Evolutionary conservation across 768 basidiomycete species (phyloP), one percentile per base, ranked within the genome.

Genomic region (Tylopilus balloui): DNA sequence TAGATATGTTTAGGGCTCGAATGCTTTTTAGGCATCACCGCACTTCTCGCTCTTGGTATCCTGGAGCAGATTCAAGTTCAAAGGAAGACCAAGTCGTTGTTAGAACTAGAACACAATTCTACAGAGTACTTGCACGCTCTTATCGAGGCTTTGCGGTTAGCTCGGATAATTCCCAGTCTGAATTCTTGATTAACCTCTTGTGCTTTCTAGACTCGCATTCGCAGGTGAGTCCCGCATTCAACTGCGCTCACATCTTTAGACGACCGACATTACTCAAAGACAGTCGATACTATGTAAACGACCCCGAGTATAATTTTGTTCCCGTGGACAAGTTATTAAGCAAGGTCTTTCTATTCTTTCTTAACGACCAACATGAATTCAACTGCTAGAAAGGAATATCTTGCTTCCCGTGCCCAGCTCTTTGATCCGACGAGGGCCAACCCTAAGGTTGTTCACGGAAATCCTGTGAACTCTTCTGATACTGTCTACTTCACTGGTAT

Each of bases 401-500:
- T 98, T 6, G 73, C 78, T 5, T 75, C 78, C 24, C 80, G 96
- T 19, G 93, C 95, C 1, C 78, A 77, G 46, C 73, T 96, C 5
- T 89, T 97, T 63, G 71, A 96, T 58, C 75, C 89, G 0, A 52
- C 61, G 4, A 83, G 79, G 64, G 77, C 84, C 4, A 84, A 83
- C 52, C 79, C 80, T 0, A 64, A 78, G 21, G 77, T 94, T 37
- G 68, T 81, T 12, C 85, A 86, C 65, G 93, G 94, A 5, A 81
- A 83, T 52, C 93, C 92, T 1, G 74, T 83, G 23, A 80, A 86
- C 53, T 88, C 88, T 1, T 89, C 90, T 1, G 95, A 99, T 65
- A 97, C 95, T 0, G 92, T 96, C 13, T 96, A 97, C 63, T 94
- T 98, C 62, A 83, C 92, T 7, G 88, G 87, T 80, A 67, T 55